Base-by-base conservation (phyloP, 768 basidiomycete genomes). In the Termitomyces sp. region DNA sequence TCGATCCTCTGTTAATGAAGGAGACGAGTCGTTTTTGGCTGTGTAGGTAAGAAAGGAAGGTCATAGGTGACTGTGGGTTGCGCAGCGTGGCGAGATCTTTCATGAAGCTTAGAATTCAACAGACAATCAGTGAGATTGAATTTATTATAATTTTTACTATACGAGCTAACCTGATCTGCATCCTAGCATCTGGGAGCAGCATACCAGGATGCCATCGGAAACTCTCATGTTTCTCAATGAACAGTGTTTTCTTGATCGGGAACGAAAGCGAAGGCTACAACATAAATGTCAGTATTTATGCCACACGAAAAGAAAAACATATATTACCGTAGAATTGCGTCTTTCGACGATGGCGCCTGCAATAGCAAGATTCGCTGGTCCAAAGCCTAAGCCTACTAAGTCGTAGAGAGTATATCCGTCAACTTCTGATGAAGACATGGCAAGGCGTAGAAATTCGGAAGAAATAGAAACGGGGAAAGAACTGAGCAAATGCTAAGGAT, bases 181-280 rank as follows among this genome's bases (percentile, higher is more conserved):
- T 83, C 36, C 72, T 72, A 31, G 77, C 75, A 30, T 76, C 79
- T 39, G 80, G 79, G 7, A 83, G 68, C 48, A 82, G 74, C 81
- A 83, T 82, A 13, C 78, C 81, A 24, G 81, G 81, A 65, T 84
- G 82, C 82, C 82, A 83, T 55, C 70, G 72, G 65, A 83, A 83
- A 55, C 70, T 64, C 1, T 69, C 62, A 39, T 82, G 75, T 63
- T 73, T 78, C 67, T 83, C 82, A 42, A 83, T 72, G 69, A 82
- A 83, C 52, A 79, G 71, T 12, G 72, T 63, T 24, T 73, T 66
- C 65, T 66, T 61, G 58, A 75, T 37, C 2, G 58, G 58, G 16
- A 52, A 58, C 7, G 54, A 52, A n/a, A 50, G 31, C 4, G 48
- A 36, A 16, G 49, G 13, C 61, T 62, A 16, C 62, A 59, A 48